Evolutionary conservation across 2,329 filamentous ascomycete species (phyloP).

Genomic region (Didymosphaeria variabile): DNA sequence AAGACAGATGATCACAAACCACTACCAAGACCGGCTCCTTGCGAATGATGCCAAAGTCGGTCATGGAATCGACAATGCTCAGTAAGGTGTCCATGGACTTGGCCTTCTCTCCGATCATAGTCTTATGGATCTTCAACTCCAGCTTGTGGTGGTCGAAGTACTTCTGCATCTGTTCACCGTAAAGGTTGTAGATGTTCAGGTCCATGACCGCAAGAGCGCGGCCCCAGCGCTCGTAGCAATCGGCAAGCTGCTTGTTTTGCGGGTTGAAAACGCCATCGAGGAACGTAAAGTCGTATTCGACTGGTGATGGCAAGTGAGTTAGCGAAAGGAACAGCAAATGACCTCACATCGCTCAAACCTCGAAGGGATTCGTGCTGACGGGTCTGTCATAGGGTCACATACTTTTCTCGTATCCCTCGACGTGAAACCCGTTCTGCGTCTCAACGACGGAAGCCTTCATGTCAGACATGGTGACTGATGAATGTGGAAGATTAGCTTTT

Average conservation of each 20-base stretch:
- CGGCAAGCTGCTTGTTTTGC: conserved; percentile 67
- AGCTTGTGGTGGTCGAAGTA: conserved; percentile 74
- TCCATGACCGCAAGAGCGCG: conserved; percentile 75
- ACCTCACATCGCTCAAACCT: neutral
- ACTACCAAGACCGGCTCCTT: conserved; percentile 59
- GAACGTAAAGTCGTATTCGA: conserved; percentile 78
- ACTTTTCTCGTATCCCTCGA: conserved; percentile 76
- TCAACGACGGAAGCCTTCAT: conserved; percentile 70
- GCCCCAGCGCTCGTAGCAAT: conserved; percentile 72
- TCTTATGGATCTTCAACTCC: conserved; percentile 72
- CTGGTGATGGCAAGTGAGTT: neutral
- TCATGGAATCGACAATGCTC: conserved; percentile 77
- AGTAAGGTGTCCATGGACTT: conserved; percentile 76
- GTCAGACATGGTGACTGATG: conserved; percentile 68
- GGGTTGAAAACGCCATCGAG: conserved; percentile 73
- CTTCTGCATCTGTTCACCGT: conserved; percentile 70
- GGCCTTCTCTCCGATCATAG: conserved; percentile 78
- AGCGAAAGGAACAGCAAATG: neutral
- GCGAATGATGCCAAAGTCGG: conserved; percentile 73
- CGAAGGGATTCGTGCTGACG: neutral
- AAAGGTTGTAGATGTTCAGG: conserved; percentile 74
- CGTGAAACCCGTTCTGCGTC: conserved; percentile 72
- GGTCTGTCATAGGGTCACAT: neutral
- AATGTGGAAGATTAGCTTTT: conserved; percentile 25
- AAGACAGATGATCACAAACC: conserved; percentile 29